Percentiles rank a stretch among this genome's conserved stretches.
Evolutionary conservation across 1,139 yeast genomes (phyloP).

Genomic region (Saccharomyces hybrid): DNA sequence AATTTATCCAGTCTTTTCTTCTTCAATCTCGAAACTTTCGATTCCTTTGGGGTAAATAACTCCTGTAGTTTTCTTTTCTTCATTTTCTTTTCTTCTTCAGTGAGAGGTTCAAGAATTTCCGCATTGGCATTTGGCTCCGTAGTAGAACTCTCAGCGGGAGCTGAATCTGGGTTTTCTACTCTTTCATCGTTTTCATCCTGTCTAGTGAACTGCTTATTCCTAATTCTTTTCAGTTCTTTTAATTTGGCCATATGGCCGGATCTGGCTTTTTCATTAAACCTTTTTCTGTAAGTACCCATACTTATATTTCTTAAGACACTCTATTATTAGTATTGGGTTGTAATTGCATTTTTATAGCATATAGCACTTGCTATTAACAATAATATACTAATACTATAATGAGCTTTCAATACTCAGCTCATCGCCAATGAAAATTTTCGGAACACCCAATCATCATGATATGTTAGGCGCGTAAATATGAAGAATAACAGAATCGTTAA

Average conservation of each 20-base stretch:
- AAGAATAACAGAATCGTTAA: background rate
- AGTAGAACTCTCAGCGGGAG: constrained; percentile 29
- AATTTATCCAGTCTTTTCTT: constrained; percentile 70
- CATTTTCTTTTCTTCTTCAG: constrained; percentile 48
- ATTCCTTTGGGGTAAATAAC: constrained; percentile 44
- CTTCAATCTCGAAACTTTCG: constrained; percentile 65
- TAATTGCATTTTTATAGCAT: background rate
- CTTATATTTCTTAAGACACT: background rate
- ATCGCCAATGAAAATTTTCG: background rate
- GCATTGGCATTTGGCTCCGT: constrained; percentile 63
- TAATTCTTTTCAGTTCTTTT: constrained; percentile 55
- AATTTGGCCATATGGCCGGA: constrained; percentile 79
- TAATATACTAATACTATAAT: background rate
- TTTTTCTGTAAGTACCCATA: constrained; percentile 76
- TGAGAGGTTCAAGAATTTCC: constrained; percentile 45
- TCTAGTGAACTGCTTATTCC: constrained; percentile 59
- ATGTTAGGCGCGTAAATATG: background rate
- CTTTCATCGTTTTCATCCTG: constrained; percentile 35
- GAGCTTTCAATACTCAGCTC: background rate
- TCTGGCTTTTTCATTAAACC: constrained; percentile 82
- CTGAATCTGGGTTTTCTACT: constrained; percentile 23
- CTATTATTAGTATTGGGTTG: background rate
- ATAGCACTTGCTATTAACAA: background rate
- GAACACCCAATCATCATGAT: background rate
- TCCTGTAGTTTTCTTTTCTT: constrained; percentile 59